Evolutionary conservation across 2,329 filamentous ascomycete species (phyloP).

Genomic region (Trichoderma sp.): DNA sequence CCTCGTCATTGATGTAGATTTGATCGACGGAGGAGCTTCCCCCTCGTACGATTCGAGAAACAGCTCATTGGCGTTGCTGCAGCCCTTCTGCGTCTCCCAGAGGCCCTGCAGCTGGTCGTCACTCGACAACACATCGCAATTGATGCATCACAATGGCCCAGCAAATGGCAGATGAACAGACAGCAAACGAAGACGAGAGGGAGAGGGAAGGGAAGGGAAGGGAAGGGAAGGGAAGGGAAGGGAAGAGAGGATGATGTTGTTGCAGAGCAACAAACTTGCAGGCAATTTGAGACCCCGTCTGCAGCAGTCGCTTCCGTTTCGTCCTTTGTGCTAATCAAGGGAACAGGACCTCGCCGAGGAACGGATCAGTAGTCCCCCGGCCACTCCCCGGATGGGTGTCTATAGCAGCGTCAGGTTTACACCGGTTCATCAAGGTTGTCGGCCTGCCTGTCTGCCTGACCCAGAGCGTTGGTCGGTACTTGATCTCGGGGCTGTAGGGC

Average conservation of each 20-base stretch:
- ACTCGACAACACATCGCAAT: conserved; percentile 16
- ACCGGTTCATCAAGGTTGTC: conserved; percentile 18
- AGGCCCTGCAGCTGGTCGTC: conserved; percentile 5
- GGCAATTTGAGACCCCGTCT: neutral
- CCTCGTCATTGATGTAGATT: conserved; percentile 22
- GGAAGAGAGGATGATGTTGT: too few relatives aligned
- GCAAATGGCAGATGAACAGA: neutral
- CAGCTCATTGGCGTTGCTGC: conserved; percentile 24
- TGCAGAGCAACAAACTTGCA: neutral
- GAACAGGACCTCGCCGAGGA: neutral
- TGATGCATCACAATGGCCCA: neutral
- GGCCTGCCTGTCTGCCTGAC: conserved; percentile 21
- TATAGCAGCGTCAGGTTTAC: conserved; percentile 21
- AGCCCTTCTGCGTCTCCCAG: conserved; percentile 19
- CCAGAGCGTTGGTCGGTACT: conserved; percentile 25
- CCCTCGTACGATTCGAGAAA: conserved; percentile 27
- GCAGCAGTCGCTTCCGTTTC: neutral
- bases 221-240: neutral
- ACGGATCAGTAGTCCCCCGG: neutral
- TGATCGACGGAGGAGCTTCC: conserved; percentile 21
- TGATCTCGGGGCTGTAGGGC: conserved; percentile 27
- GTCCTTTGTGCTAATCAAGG: neutral
- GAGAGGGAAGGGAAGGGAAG: neutral
- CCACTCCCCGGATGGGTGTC: neutral
- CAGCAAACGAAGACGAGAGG: neutral